Conservation (phyloP, 169 alveolate genomes). For the Plasmodium vinckei region DNA sequence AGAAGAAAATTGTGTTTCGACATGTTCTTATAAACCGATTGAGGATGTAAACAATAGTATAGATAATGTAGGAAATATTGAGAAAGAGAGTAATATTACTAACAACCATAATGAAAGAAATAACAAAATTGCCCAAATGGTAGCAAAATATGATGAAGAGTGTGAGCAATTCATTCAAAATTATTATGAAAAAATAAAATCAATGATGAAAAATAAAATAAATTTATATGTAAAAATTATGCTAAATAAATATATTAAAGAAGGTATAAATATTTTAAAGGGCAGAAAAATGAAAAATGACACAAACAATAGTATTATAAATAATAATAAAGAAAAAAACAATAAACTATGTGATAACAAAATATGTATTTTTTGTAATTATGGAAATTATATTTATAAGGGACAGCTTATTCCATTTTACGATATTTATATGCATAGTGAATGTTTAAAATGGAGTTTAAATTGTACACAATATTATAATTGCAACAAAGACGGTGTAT, state of each 20-base stretch:
- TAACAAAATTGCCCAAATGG: background rate
- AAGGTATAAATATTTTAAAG: slow-evolving; percentile 12
- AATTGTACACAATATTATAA: slow-evolving; percentile 77
- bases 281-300: background rate
- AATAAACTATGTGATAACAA: background rate
- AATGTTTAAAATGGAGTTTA: slow-evolving; percentile 84
- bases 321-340: background rate
- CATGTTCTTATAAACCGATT: background rate
- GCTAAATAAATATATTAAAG: slow-evolving; percentile 47
- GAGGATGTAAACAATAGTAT: background rate
- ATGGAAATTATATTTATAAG: slow-evolving; percentile 62
- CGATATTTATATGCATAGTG: slow-evolving; percentile 81
- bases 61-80: background rate
- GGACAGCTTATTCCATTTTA: slow-evolving; percentile 83
- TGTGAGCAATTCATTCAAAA: slow-evolving; percentile 1
- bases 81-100: background rate
- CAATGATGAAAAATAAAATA: slow-evolving; percentile 35
- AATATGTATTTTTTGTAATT: slow-evolving; percentile 49
- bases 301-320: background rate
- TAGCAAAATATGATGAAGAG: background rate
- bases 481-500: slow-evolving; percentile 38
- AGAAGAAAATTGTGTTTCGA: background rate
- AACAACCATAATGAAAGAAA: background rate
- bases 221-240: slow-evolving; percentile 54
- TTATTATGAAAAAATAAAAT: slow-evolving; percentile 15